Evolutionary conservation across 73 alveolate species (phyloP), one percentile per base, ranked within the genome.

Genomic region (Symbiodinium pilosum): DNA sequence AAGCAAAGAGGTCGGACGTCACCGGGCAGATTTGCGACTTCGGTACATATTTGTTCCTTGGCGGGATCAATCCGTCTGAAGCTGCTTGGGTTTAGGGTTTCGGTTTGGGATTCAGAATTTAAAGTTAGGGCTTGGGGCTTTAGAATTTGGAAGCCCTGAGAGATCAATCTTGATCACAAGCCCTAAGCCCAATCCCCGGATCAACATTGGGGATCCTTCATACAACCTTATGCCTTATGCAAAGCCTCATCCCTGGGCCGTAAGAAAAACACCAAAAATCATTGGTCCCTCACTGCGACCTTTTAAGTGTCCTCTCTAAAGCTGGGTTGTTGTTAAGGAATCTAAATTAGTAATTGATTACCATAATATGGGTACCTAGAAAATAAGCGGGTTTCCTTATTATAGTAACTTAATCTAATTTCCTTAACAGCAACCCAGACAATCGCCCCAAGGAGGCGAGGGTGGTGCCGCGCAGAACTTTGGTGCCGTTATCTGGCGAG

Each of bases 401-500:
- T n/a, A n/a, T n/a, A n/a, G n/a, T n/a, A n/a, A n/a, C n/a, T n/a
- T n/a, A n/a, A n/a, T n/a, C n/a, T n/a, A n/a, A n/a, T n/a, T n/a
- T n/a, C n/a, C n/a, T n/a, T n/a, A n/a, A n/a, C n/a, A n/a, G n/a
- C 8, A 47, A 16, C 16, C 16, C 64, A 47, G 24, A 47, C 16
- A 16, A 47, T 11, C 64, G 16, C 16, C 64, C 32, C 73, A 1
- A 64, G 77, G 36, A 24, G 28, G 14, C 77, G 77, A 7, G 77
- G 77, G 38, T 64, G 77, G 77, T 64, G 77, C 32, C 41, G 77
- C 16, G 77, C 77, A 6, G 77, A 64, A 28, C 38, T 64, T 16
- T 64, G 77, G 77, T 64, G 77, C 77, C 77, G 77, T 36, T 64
- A 64, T 36, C 36, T 64, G 77, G 77, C 77, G 38, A 21, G 77